Base-by-base conservation (phyloP, 257 asterid species). In the Scutellaria galericulata region DNA sequence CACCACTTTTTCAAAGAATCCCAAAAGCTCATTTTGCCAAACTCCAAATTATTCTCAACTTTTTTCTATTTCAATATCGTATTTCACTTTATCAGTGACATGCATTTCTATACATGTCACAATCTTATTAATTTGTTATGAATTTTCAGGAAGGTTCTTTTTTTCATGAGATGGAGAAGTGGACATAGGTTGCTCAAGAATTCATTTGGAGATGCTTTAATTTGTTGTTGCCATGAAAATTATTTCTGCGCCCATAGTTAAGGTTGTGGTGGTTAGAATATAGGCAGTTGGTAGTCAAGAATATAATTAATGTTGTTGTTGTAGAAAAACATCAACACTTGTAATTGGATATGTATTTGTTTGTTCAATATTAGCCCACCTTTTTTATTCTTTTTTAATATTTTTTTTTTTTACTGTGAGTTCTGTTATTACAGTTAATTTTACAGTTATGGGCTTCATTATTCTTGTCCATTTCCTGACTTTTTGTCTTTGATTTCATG, bases 341-440 rank as follows among this genome's bases (percentile, higher is more conserved):
- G 47, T 18, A 18, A 18, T 64, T 65, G 73, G 78, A 46, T 74
- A 6, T 62, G 62, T 35, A 20, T 47, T 9, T 67, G 22, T 4
- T 10, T 50, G 14, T 42, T 67, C 8, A 47, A 27, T 54, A 20
- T 71, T 58, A 27, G 58, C 63, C 27, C 41, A 47, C 31, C 20
- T 40, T 39, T 64, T 24, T 6, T 37, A 40, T 10, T 40, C 10
- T 22, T 9, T 7, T 48, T 7, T 24, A 24, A 24, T 24, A 24
- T 24, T 27, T 24, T 3, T 24, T 27, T 24, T 3, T n/a, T 6
- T 58, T 48, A 66, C 85, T 46, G 73, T 20, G 68, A 37, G 55
- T 82, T 18, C 78, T 64, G 83, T 79, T 79, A 64, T 77, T 79
- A 61, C 75, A 74, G 86, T 68, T 82, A 76, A 61, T 68, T 62